A percentile compares a stretch with the other conserved stretches of the same genome.
These are phyloP conservation scores for Elaeagnus macrophylla DNA, from an alignment of 306 rosid species.

Conservation along the genomic window DNA sequence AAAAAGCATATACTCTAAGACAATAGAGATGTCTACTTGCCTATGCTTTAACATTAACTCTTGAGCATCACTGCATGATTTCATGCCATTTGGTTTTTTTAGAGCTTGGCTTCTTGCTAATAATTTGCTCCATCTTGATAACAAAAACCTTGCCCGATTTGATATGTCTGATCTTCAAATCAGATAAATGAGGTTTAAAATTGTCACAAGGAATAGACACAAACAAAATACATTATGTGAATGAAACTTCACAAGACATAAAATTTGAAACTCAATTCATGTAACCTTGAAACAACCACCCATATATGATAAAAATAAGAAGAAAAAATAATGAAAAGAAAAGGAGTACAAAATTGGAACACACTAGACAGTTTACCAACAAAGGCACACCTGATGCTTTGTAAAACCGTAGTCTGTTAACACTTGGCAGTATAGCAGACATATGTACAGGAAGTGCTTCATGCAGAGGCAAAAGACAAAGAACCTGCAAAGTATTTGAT, in stretches of 20 bases:
- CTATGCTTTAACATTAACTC: constrained; percentile 59
- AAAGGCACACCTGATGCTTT: constrained; percentile 66
- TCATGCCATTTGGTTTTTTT: constrained; percentile 65
- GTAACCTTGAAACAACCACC: neutral
- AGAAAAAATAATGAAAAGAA: neutral
- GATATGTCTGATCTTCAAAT: constrained; percentile 96
- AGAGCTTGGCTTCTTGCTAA: constrained; percentile 63
- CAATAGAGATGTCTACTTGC: constrained; percentile 36
- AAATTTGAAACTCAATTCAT: neutral
- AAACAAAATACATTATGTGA: constrained; percentile 2
- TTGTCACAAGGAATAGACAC: constrained; percentile 19
- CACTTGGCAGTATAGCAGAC: constrained; percentile 82
- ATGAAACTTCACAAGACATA: too few relatives aligned
- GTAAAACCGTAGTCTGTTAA: constrained; percentile 82
- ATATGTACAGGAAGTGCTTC: constrained; percentile 79
- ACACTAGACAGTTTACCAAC: constrained; percentile 11
- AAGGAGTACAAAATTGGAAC: neutral
- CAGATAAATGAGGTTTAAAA: constrained; percentile 61
- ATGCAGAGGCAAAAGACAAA: constrained; percentile 86
- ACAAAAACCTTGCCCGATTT: constrained; percentile 91
- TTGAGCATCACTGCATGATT: constrained; percentile 35
- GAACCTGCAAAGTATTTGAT: constrained; percentile 55
- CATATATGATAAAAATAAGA: too few relatives aligned
- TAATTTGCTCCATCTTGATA: constrained; percentile 87
- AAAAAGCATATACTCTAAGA: constrained; percentile 10